These are phyloP conservation scores for Clavispora phyllophila DNA, from an alignment of 805 yeast genomes.

Conservation along the genomic window DNA sequence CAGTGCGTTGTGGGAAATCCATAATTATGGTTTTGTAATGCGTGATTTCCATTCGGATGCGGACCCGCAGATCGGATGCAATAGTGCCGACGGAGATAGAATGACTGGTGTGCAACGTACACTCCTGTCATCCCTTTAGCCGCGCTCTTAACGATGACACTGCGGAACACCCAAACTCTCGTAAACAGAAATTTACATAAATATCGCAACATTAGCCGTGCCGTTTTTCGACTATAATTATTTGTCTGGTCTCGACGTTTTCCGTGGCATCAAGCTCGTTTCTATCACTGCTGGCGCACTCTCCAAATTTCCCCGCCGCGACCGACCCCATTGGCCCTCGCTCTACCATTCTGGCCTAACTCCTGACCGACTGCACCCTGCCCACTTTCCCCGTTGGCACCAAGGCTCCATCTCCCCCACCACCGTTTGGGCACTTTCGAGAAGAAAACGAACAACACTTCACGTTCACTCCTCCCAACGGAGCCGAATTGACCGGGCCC, in stretches of 20 bases:
- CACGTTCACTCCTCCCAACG: too few species aligned
- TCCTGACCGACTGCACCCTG: background rate
- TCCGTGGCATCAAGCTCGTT: too few species aligned
- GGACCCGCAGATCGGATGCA: slow-evolving; percentile 1
- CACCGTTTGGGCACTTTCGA: too few species aligned
- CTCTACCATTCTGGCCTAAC: background rate
- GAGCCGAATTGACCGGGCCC: too few species aligned
- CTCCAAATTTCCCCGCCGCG: too few species aligned
- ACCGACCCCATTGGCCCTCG: background rate
- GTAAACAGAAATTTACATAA: background rate
- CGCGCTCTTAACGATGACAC: background rate
- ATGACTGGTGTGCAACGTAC: background rate
- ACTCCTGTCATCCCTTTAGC: background rate
- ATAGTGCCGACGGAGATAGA: background rate
- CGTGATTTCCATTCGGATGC: background rate
- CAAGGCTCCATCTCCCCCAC: too few species aligned
- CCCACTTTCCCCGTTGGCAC: too few species aligned
- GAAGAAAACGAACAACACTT: too few species aligned
- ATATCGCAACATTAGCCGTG: background rate
- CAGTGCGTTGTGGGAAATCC: background rate
- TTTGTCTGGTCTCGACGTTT: too few species aligned
- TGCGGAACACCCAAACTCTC: background rate
- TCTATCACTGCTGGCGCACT: too few species aligned
- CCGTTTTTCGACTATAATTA: too few species aligned
- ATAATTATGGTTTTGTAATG: background rate